These are phyloP conservation scores for Mycena vitilis DNA, from an alignment of 768 basidiomycete genomes.

Conservation along the genomic window DNA sequence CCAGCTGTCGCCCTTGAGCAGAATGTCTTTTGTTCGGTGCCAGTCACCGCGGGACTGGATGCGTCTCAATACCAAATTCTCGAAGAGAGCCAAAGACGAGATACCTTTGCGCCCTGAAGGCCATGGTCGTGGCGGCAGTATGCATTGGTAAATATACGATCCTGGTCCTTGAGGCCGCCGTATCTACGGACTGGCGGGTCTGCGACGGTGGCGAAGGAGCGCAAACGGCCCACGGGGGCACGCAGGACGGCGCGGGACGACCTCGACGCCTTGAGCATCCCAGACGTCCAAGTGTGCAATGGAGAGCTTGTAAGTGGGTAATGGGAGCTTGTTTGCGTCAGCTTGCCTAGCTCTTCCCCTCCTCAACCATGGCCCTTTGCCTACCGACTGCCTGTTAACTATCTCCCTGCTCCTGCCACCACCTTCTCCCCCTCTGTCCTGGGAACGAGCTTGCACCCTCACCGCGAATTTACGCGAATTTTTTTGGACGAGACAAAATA, in stretches of 20 bases:
- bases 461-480: no score
- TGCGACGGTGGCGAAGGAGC: slow-evolving; percentile 77
- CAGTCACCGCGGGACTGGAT: slow-evolving; percentile 92
- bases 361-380: no score
- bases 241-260: slow-evolving; percentile 26
- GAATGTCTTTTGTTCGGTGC: slow-evolving; percentile 97
- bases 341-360: no score
- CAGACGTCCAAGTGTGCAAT: no score
- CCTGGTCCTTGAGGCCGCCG: slow-evolving; percentile 95
- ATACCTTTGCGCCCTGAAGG: slow-evolving; percentile 90
- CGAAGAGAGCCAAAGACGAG: background rate
- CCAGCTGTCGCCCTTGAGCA: slow-evolving; percentile 96
- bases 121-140: slow-evolving; percentile 92
- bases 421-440: no score
- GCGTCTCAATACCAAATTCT: background rate
- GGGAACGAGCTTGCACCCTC: no score
- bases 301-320: no score
- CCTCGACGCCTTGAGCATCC: slow-evolving; percentile 32
- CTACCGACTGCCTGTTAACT: no score
- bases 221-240: slow-evolving; percentile 29
- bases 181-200: slow-evolving; percentile 92
- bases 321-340: no score
- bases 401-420: no score
- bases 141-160: slow-evolving; percentile 93
- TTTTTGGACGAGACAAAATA: no score